Evolutionary conservation across 345 rosid species (phyloP).

Genomic region (Citrus reticulata): DNA sequence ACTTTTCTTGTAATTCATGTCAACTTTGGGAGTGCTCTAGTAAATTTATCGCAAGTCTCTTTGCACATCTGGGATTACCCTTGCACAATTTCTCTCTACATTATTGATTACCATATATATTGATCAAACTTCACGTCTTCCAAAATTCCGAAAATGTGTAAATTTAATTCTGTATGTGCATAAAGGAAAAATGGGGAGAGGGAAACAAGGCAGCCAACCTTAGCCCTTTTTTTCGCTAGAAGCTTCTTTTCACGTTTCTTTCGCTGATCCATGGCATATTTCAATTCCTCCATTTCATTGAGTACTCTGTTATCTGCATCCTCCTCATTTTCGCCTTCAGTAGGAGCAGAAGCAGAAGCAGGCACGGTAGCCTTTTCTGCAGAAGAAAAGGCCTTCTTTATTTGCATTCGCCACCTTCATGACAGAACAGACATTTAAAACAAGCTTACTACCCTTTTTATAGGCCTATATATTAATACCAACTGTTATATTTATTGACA

Average conservation of each 20-base stretch:
- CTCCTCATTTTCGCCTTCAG: conserved; percentile 40
- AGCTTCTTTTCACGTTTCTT: conserved; percentile 79
- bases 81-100: neutral
- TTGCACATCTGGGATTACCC: neutral
- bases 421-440: neutral
- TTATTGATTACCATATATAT: neutral
- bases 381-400: conserved; percentile 75
- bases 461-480: neutral
- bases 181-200: neutral
- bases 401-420: conserved; percentile 82
- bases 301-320: conserved; percentile 83
- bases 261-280: conserved; percentile 64
- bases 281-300: conserved; percentile 92
- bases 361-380: conserved; percentile 45
- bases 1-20: neutral
- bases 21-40: neutral
- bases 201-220: conserved; percentile 40
- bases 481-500: neutral
- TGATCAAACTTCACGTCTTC: neutral
- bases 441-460: neutral
- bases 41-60: neutral
- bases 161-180: neutral
- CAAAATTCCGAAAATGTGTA: neutral
- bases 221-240: conserved; percentile 68
- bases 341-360: conserved; percentile 25